Evolutionary conservation across 208 protist species (phyloP).

Genomic region (Crithidia acanthocephali): DNA sequence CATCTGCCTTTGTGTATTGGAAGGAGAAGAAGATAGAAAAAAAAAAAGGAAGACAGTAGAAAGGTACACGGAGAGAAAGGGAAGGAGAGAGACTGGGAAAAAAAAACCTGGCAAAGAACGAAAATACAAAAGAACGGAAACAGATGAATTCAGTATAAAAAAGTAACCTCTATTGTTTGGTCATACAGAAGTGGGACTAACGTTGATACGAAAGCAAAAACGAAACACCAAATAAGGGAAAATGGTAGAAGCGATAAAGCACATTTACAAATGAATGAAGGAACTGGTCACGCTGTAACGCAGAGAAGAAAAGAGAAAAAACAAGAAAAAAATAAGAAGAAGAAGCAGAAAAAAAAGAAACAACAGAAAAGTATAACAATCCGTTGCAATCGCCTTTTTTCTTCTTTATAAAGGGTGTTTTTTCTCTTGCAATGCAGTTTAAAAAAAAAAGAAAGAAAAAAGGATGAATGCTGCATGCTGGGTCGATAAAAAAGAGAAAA

Average conservation of each 20-base stretch:
- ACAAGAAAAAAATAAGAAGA: constrained; percentile 8
- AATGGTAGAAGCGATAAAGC: constrained; percentile 16
- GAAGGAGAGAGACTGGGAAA: too few species aligned
- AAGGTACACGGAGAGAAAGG: not conserved
- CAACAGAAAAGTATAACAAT: not conserved
- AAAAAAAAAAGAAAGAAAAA: not conserved
- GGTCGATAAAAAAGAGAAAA: not conserved
- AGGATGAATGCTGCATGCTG: not conserved
- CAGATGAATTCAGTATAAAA: too few species aligned
- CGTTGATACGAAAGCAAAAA: not conserved
- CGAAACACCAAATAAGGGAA: not conserved
- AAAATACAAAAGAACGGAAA: not conserved
- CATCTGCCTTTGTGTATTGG: too few species aligned
- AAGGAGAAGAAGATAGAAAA: too few species aligned
- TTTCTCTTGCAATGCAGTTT: not conserved
- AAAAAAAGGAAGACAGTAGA: too few species aligned
- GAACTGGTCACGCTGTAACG: not conserved
- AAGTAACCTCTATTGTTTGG: not conserved
- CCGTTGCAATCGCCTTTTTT: not conserved
- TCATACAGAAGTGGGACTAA: constrained; percentile 3
- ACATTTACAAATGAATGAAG: not conserved
- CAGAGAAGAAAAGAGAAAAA: not conserved
- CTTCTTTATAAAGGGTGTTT: too few species aligned
- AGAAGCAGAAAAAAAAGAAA: constrained; percentile 26
- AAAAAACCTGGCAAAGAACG: too few species aligned